Percentiles rank a stretch among this genome's conserved stretches.
These are phyloP conservation scores for Leishmania lainsoni DNA, from an alignment of 208 protist genomes.

Conservation along the genomic window DNA sequence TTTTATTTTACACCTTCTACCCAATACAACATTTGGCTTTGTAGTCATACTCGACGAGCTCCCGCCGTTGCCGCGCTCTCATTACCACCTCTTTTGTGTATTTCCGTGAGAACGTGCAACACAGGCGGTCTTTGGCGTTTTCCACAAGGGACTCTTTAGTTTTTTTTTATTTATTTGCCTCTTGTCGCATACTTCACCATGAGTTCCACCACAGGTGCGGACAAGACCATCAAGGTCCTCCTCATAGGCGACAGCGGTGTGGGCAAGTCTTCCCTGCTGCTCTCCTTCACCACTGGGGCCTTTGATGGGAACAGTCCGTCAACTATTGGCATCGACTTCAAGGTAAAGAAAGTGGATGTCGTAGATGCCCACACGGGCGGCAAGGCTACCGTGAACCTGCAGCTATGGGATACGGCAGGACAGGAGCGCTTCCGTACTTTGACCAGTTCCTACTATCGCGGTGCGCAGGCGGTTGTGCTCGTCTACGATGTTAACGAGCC, in stretches of 20 bases:
- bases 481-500: constrained; percentile 90
- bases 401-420: constrained; percentile 91
- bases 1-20: background rate
- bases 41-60: background rate
- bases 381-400: constrained; percentile 77
- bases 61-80: background rate
- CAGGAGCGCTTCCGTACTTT: constrained; percentile 89
- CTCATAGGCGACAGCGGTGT: constrained; percentile 85
- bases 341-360: constrained; percentile 75
- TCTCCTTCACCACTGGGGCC: constrained; percentile 73
- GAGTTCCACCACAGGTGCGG: constrained; percentile 13
- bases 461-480: constrained; percentile 80
- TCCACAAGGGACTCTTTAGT: background rate
- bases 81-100: background rate
- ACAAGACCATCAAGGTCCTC: constrained; percentile 82
- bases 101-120: background rate
- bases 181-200: constrained; percentile 7
- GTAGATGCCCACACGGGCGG: constrained; percentile 38
- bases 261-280: constrained; percentile 80
- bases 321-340: constrained; percentile 93
- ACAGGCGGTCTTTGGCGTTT: background rate
- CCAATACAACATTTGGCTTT: background rate
- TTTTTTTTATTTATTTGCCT: background rate
- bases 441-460: constrained; percentile 83
- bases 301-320: constrained; percentile 66